Evolutionary conservation across 208 protist species (phyloP), one percentile per base, ranked within the genome.

Genomic region (Novymonas esmeraldas): DNA sequence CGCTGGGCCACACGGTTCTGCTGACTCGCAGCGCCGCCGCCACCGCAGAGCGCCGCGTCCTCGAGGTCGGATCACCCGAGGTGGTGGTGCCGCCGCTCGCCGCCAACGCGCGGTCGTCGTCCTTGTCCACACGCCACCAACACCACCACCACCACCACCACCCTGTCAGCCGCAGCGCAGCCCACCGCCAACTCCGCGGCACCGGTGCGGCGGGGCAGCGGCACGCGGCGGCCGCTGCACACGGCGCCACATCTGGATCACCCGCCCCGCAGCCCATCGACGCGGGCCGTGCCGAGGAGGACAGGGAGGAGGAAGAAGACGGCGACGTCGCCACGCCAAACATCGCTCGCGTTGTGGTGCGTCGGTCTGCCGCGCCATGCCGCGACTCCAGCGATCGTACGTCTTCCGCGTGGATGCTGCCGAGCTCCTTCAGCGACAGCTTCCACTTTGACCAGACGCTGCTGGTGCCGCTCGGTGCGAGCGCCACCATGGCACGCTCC

Each of bases 1-100:
- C 56, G 10, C 73, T 87, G 16, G 77, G 78, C 4, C 61, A 87
- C 64, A 87, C 81, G 2, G 62, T 87, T n/a, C 49, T 87, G 57
- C 70, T 87, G 24, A 78, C 78, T 13, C 81, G 69, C 50, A 78
- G 76, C 54, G 29, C 7, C n/a, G 39, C 41, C 33, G 11, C 42
- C 14, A 34, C 66, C 2, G 3, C 33, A 16, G 16, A 10, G 44
- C 54, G 36, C 54, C 54, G 39, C 39, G 28, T 24, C 3, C 61
- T 4, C 11, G 46, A 39, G 24, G 57, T 24, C 18, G 50, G 54
- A 20, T 33, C 48, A 45, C 69, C 69, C 34, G 50, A 66, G 2
- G 59, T 73, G 6, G 67, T 67, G 29, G 63, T 66, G 41, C 64
- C 62, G 22, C 72, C 65, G 46, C 24, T n/a, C 28, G 36, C 41